These are phyloP conservation scores for Xylaria flabelliformis DNA, from an alignment of 495 filamentous ascomycete species.

Conservation along the genomic window DNA sequence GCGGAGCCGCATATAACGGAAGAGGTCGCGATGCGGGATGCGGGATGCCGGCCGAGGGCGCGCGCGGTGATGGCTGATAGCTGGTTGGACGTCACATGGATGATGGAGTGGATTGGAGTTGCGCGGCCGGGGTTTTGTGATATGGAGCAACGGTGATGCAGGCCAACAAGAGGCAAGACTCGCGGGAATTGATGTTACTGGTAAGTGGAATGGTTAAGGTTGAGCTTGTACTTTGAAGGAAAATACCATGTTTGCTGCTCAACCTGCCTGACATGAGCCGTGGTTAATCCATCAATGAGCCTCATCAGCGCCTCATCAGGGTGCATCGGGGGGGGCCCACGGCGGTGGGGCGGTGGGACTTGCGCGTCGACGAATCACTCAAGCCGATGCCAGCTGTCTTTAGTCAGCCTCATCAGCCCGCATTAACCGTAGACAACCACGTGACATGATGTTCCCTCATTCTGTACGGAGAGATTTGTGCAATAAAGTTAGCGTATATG, in stretches of 20 bases:
- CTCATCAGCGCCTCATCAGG: background rate
- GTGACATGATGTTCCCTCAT: background rate
- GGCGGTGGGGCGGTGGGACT: background rate
- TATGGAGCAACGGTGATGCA: background rate
- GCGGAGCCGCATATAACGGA: background rate
- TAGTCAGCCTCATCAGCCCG: conserved; percentile 10
- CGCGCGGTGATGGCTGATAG: conserved; percentile 16
- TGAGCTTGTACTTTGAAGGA: background rate
- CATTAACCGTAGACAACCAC: background rate
- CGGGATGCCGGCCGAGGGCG: conserved; percentile 1
- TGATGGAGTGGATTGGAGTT: conserved; percentile 3
- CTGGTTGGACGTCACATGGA: conserved; percentile 17
- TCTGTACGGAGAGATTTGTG: background rate
- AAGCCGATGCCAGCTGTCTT: background rate
- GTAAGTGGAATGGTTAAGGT: background rate
- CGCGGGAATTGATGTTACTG: background rate
- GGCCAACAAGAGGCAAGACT: background rate
- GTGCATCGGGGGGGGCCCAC: background rate
- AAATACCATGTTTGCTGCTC: background rate
- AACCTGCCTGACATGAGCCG: background rate
- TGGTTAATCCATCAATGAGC: conserved; percentile 12
- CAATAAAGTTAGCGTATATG: background rate
- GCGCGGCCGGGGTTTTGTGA: background rate
- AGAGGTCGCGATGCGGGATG: conserved; percentile 7
- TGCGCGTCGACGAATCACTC: background rate